Evolutionary conservation across 805 yeast genomes (phyloP).

Genomic region (Limtongia smithiae): DNA sequence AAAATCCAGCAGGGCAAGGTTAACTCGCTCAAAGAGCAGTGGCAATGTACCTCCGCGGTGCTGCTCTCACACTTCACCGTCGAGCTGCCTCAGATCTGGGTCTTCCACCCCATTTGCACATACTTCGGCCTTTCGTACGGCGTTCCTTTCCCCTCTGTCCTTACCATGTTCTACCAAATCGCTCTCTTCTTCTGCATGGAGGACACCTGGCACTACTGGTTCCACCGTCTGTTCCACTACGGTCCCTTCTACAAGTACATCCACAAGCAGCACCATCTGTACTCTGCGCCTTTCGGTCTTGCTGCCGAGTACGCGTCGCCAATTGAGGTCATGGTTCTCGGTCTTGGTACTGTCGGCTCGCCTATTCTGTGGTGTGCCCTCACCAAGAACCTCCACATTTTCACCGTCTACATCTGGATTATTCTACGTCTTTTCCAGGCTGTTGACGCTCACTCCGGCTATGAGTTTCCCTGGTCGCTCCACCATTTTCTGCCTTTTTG

Average conservation of each 20-base stretch:
- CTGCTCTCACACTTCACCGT: conserved; percentile 82
- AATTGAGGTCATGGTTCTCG: conserved; percentile 81
- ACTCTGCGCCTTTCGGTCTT: conserved; percentile 96
- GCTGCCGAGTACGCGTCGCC: conserved; percentile 99
- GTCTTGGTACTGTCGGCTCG: conserved; percentile 94
- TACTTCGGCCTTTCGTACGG: conserved; percentile 68
- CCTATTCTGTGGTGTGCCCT: conserved; percentile 80
- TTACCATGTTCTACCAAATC: conserved; percentile 61
- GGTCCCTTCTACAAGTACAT: conserved; percentile 87
- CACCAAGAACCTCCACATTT: conserved; percentile 74
- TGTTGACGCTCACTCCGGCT: conserved; percentile 95
- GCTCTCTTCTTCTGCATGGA: conserved; percentile 77
- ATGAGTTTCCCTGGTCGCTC: conserved; percentile 95
- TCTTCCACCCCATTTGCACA: conserved; percentile 89
- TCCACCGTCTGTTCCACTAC: conserved; percentile 84
- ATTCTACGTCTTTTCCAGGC: conserved; percentile 89
- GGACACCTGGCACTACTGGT: conserved; percentile 97
- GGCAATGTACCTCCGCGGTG: conserved; percentile 87
- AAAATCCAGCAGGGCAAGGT: conserved; percentile 85
- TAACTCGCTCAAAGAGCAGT: conserved; percentile 78
- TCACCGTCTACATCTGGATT: conserved; percentile 89
- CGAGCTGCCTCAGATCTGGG: conserved; percentile 96
- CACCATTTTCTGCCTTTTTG: conserved; percentile 80
- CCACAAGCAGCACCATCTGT: conserved; percentile 96
- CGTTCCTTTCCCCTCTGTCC: conserved; percentile 79